These are phyloP conservation scores for Pseudomonodictys pantanalensis DNA, from an alignment of 495 filamentous ascomycete genomes.

Conservation along the genomic window DNA sequence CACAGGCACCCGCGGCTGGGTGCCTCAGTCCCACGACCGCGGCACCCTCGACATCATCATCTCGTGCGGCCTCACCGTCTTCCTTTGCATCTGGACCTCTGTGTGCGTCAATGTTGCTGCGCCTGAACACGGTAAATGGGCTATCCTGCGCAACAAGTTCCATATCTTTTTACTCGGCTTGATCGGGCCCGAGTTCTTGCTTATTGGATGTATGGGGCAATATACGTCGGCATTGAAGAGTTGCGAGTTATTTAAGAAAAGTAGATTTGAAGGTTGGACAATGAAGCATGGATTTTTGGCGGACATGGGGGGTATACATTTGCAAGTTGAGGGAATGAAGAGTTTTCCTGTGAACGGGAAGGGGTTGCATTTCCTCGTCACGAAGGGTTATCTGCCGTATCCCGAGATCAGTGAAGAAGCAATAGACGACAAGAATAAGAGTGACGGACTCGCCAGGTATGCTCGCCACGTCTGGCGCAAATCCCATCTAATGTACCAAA, in stretches of 20 bases:
- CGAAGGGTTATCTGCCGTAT: constrained; percentile 25
- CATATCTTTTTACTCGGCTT: constrained; percentile 34
- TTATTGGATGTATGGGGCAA: constrained; percentile 39
- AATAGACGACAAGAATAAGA: constrained; percentile 39
- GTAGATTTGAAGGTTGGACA: constrained; percentile 24
- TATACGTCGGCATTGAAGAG: constrained; percentile 39
- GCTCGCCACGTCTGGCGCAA: neutral
- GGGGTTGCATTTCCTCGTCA: constrained; percentile 37
- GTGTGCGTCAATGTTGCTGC: constrained; percentile 26
- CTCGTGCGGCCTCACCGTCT: constrained; percentile 18
- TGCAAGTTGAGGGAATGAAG: constrained; percentile 24
- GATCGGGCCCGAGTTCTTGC: constrained; percentile 42
- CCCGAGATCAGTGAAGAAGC: constrained; percentile 9
- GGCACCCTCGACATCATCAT: constrained; percentile 21
- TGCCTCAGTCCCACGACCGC: constrained; percentile 4
- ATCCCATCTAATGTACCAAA: neutral
- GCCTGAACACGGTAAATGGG: constrained; percentile 1
- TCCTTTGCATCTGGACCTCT: constrained; percentile 27
- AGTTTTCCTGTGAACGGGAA: constrained; percentile 38
- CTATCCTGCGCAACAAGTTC: constrained; percentile 31
- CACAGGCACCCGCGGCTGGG: constrained; percentile 13
- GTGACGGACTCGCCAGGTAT: constrained; percentile 31
- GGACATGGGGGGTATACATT: constrained; percentile 39
- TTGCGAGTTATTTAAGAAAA: constrained; percentile 18
- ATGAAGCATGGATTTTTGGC: constrained; percentile 41